phyloP scores from a whole-genome alignment of 176 grass and related monocot species.

The Puya raimondii region DNA sequence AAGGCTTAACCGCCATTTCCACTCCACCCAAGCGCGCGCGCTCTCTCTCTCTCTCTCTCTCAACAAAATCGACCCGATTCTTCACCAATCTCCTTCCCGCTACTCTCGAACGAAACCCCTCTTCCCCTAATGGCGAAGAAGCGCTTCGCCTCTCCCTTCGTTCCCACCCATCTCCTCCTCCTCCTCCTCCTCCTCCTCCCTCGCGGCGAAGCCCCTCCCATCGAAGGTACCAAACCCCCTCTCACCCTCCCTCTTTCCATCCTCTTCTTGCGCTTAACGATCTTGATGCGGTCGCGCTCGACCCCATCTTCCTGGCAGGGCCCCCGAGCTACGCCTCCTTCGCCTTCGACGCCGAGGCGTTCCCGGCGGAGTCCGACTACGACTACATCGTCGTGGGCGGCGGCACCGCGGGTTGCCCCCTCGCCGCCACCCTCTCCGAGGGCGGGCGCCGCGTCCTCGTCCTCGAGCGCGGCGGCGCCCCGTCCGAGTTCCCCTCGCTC shows the following conservation, averaged over 20 bases:
- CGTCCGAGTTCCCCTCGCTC: slow-evolving; percentile 51
- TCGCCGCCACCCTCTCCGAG: slow-evolving; percentile 53
- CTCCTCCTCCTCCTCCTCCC: neutral
- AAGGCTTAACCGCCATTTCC: no score
- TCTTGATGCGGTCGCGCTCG: neutral
- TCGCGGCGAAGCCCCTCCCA: neutral
- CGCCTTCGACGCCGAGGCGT: slow-evolving; percentile 38
- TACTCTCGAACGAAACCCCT: no score
- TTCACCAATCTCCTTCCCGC: no score
- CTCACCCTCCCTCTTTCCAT: slow-evolving; percentile 8
- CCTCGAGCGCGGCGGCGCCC: slow-evolving; percentile 60
- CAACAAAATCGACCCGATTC: no score
- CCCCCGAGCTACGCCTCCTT: slow-evolving; percentile 40
- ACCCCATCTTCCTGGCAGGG: neutral
- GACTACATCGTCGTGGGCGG: slow-evolving; percentile 91
- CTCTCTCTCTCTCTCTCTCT: no score
- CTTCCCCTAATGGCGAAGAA: slow-evolving; percentile 18
- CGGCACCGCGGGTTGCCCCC: slow-evolving; percentile 60
- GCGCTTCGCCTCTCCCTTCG: slow-evolving; percentile 21
- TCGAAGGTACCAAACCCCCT: slow-evolving; percentile 5
- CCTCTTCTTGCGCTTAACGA: neutral
- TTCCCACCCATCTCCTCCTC: neutral
- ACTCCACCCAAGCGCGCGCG: no score
- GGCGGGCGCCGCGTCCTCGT: slow-evolving; percentile 41
- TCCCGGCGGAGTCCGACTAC: slow-evolving; percentile 48